Conservation (phyloP, 208 protist genomes). For the Trypanosomatidae sp. region DNA sequence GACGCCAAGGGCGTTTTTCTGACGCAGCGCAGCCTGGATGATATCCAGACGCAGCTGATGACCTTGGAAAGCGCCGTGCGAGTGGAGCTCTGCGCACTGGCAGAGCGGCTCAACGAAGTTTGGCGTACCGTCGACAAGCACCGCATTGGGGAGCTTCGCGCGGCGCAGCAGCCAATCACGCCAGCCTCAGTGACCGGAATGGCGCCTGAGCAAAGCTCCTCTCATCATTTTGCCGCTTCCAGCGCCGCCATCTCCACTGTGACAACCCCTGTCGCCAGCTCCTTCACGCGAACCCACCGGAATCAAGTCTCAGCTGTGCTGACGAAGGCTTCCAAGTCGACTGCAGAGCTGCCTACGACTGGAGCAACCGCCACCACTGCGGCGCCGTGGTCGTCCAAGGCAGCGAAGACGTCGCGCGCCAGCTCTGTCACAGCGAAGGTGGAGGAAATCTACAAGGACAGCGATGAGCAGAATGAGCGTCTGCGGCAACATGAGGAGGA, state of each 20-base stretch:
- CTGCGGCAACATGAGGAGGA: conserved; percentile 12
- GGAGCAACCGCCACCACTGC: background rate
- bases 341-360: background rate
- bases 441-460: conserved; percentile 17
- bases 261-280: background rate
- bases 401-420: background rate
- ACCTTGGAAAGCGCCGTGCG: conserved; percentile 71
- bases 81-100: conserved; percentile 59
- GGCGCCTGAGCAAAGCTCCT: background rate
- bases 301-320: background rate
- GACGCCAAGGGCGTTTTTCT: conserved; percentile 58
- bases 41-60: conserved; percentile 56
- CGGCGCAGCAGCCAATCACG: background rate
- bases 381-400: background rate
- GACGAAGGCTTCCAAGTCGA: background rate
- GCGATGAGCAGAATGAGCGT: background rate
- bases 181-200: background rate
- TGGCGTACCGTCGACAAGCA: conserved; percentile 33
- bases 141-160: conserved; percentile 18
- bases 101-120: conserved; percentile 49
- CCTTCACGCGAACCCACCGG: too few species aligned
- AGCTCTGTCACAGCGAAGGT: background rate
- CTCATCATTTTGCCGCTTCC: background rate
- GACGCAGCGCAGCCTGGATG: conserved; percentile 50
- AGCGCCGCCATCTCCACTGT: background rate